Evolutionary conservation across 1,284 basidiomycete genomes (phyloP), one percentile per base, ranked within the genome.

Genomic region (Apiotrichum sp.): DNA sequence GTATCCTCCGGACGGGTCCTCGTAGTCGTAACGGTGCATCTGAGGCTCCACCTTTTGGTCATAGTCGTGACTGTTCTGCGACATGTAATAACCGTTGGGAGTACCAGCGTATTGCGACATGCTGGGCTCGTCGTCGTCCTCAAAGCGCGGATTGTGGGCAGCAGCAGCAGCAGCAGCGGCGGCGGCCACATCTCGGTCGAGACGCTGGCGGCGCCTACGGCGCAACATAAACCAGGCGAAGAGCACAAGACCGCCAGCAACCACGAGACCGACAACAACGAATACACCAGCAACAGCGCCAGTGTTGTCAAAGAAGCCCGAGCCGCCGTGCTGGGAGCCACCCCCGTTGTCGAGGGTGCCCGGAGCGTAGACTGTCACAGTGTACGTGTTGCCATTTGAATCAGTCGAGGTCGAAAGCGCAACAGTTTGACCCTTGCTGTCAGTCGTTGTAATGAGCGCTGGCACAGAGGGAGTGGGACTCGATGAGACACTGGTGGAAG

Each of bases 261-360:
- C 64, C 3, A 69, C 65, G 22, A 78, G 65, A 53, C 76, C 76
- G 31, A 78, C 69, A 13, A 74, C 75, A 29, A 77, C 76, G 52
- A 78, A 78, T 0, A 71, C 71, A 53, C 76, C 76, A 3, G 73
- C 75, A 3, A 78, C 76, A 16, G 76, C 76, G 0, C 73, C 72
- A 1, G 72, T 72, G 60, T 77, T 77, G 62, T 66, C 66, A 54
- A 77, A 75, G 64, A 78, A 78, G n/a, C 50, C 52, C 4, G 63
- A 63, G 13, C 55, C 53, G 10, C 58, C 66, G 14, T 55, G 47
- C 13, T 55, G 31, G 9, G 53, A 57, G 1, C 58, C 51, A 14
- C 48, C 38, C 16, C 60, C 56, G 13, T 64, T 62, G 42, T 53
- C 49, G 11, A 57, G 34, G 29, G 2, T 13, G 14, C 61, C 65